phyloP scores from a whole-genome alignment of 345 rosid species.

The Aquilaria sinensis region DNA sequence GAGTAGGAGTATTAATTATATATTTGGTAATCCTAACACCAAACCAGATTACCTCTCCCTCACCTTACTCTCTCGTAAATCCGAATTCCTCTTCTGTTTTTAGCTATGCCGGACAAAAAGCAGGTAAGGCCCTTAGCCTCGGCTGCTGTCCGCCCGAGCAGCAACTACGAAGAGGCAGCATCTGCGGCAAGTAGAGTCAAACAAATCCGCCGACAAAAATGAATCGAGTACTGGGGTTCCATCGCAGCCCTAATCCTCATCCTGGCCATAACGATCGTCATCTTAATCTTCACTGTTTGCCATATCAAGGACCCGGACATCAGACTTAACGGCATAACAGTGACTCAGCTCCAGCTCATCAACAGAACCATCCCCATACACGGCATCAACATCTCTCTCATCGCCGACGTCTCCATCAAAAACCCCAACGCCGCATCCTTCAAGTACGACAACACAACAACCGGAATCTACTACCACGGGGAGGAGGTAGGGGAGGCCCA shows the following conservation, averaged over 20 bases:
- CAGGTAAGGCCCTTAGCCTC: constrained; percentile 53
- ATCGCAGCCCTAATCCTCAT: constrained; percentile 28
- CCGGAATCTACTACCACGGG: constrained; percentile 54
- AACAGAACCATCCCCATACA: constrained; percentile 40
- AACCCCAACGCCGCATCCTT: constrained; percentile 73
- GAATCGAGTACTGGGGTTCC: constrained; percentile 42
- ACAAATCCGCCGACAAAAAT: constrained; percentile 17
- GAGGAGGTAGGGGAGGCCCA: constrained; percentile 59
- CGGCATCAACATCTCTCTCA: constrained; percentile 55
- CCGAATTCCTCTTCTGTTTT: no score
- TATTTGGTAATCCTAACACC: no score
- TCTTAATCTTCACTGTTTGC: constrained; percentile 58
- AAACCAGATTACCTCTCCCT: no score
- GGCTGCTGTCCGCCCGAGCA: constrained; percentile 26
- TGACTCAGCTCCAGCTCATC: constrained; percentile 39
- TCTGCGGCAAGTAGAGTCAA: no score
- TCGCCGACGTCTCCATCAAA: constrained; percentile 67
- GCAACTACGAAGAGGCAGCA: constrained; percentile 17
- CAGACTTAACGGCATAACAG: constrained; percentile 38
- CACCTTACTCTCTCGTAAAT: no score
- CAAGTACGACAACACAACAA: constrained; percentile 54
- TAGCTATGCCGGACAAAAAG: constrained; percentile 37
- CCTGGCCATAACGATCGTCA: constrained; percentile 28
- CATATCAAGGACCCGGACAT: constrained; percentile 57
- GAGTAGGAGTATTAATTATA: no score